Percentiles rank a stretch among this genome's conserved stretches.
These are phyloP conservation scores for Debaryomycetaceae sp. DNA, from an alignment of 1,139 yeast genomes.

Conservation along the genomic window DNA sequence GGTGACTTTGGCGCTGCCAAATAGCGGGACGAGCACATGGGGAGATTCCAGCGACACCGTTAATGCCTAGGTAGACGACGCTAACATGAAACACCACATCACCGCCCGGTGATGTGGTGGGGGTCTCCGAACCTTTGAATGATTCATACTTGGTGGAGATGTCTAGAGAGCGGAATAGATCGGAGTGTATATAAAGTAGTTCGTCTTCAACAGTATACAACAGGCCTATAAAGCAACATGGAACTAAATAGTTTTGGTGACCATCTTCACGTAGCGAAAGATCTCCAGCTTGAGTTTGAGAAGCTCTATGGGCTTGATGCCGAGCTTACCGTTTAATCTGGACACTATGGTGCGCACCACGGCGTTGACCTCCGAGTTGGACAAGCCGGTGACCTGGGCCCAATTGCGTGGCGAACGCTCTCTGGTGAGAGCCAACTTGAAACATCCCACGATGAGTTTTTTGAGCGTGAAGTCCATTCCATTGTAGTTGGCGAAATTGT, in stretches of 20 bases:
- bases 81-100: no score
- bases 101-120: no score
- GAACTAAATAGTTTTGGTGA: conserved; percentile 13
- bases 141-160: no score
- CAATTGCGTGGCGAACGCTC: conserved; percentile 29
- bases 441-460: conserved; percentile 44
- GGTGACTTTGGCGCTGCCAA: no score
- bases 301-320: conserved; percentile 38
- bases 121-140: no score
- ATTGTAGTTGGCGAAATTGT: conserved; percentile 40
- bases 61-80: no score
- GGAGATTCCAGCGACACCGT: no score
- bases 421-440: conserved; percentile 37
- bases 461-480: conserved; percentile 46
- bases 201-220: neutral
- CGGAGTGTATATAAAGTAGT: neutral
- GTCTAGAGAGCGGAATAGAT: no score
- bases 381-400: conserved; percentile 37
- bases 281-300: conserved; percentile 39
- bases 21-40: no score
- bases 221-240: neutral
- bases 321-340: conserved; percentile 43
- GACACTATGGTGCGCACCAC: conserved; percentile 37
- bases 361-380: conserved; percentile 33
- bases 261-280: conserved; percentile 44